phyloP scores from a whole-genome alignment of 805 yeast genomes.

The Pichia membranifaciens region DNA sequence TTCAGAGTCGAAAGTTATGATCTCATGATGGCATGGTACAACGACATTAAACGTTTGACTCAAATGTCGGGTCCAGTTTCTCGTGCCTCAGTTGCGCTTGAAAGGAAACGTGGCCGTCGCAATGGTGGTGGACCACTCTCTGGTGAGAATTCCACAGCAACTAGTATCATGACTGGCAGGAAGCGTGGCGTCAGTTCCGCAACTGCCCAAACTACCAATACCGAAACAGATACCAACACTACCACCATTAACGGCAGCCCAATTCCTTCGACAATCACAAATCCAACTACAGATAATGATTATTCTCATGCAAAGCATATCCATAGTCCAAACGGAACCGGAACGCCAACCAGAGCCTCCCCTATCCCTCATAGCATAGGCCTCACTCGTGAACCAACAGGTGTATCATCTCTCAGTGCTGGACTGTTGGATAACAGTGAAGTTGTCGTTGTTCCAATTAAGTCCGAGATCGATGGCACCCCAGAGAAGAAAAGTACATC shows the following conservation, averaged over 20 bases:
- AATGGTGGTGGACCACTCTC: constrained; percentile 1
- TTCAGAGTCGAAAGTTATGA: constrained; percentile 83
- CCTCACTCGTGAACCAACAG: constrained; percentile 6
- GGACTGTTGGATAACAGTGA: constrained; percentile 8
- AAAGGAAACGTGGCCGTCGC: constrained; percentile 24
- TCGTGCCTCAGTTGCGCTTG: constrained; percentile 43
- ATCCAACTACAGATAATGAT: background rate
- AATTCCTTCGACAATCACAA: constrained; percentile 1
- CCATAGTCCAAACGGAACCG: background rate
- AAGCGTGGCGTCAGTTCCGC: constrained; percentile 13
- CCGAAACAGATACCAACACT: constrained; percentile 9
- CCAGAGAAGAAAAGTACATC: background rate
- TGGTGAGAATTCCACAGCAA: constrained; percentile 27
- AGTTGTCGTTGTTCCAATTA: constrained; percentile 13
- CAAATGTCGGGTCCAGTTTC: constrained; percentile 54
- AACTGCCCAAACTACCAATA: constrained; percentile 17
- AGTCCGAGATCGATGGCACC: background rate
- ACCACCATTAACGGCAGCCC: background rate
- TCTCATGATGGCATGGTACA: constrained; percentile 78
- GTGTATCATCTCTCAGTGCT: constrained; percentile 6
- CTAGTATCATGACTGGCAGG: constrained; percentile 20
- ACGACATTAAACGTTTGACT: constrained; percentile 66
- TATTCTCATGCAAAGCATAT: background rate
- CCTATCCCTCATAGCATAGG: background rate
- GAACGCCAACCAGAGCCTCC: background rate